Evolutionary conservation across 2,329 filamentous ascomycete genomes (phyloP).

Genomic region (Microsporum canis): DNA sequence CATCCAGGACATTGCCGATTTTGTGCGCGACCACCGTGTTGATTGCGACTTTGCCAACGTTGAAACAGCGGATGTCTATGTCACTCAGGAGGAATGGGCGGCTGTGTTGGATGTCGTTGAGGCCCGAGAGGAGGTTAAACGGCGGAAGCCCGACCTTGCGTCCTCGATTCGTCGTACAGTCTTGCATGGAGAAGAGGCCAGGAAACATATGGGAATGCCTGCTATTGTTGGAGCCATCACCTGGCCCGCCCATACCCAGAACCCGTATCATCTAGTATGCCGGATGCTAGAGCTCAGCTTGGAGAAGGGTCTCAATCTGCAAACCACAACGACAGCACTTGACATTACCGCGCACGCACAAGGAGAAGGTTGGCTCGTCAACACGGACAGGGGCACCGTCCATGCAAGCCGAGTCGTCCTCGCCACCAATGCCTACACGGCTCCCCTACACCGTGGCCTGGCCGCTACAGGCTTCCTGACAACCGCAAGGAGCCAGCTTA

Average conservation of each 20-base stretch:
- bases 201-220: not conserved
- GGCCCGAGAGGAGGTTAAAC: not conserved
- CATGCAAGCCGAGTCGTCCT: not conserved
- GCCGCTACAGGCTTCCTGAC: not conserved
- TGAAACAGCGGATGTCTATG: not conserved
- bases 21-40: not conserved
- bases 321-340: not conserved
- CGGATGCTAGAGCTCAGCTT: not conserved
- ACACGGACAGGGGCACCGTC: not conserved
- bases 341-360: not conserved
- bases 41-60: not conserved
- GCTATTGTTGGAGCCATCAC: not conserved
- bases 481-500: not conserved
- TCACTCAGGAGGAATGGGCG: not conserved
- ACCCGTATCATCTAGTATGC: not conserved
- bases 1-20: not conserved
- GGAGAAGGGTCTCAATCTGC: not conserved
- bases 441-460: not conserved
- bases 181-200: not conserved
- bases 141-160: not conserved
- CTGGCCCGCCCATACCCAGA: not conserved
- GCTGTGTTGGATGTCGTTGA: not conserved
- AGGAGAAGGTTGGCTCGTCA: not conserved
- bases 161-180: not conserved
- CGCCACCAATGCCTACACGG: not conserved